These are phyloP conservation scores for Pleurotus giganteus DNA, from an alignment of 768 basidiomycete genomes.

Conservation along the genomic window DNA sequence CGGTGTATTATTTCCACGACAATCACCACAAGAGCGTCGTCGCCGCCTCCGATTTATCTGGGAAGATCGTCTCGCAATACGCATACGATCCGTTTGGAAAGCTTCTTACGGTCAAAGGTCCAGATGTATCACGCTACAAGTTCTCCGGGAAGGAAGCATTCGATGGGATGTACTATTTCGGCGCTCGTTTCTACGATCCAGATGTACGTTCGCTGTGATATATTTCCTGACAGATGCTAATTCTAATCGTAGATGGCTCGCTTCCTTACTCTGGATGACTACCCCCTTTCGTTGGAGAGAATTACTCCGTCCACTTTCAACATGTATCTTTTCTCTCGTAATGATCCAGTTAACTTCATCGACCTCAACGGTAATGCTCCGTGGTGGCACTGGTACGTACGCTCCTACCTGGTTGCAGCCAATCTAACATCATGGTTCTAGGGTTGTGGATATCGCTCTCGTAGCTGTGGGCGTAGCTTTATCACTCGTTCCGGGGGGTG, in stretches of 20 bases:
- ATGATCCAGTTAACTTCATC: slow-evolving; percentile 14
- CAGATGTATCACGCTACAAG: neutral
- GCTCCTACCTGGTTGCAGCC: neutral
- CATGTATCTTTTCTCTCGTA: slow-evolving; percentile 13
- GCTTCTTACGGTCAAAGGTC: neutral
- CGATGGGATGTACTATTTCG: slow-evolving; percentile 14
- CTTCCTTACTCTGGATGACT: neutral
- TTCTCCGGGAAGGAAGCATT: neutral
- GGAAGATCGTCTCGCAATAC: neutral
- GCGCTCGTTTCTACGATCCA: slow-evolving; percentile 11
- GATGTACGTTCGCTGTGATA: neutral
- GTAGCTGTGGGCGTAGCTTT: neutral
- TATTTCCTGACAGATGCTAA: neutral
- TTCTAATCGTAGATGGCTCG: neutral
- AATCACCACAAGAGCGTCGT: neutral
- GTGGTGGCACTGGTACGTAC: slow-evolving; percentile 14
- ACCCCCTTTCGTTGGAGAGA: neutral
- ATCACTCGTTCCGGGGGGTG: neutral
- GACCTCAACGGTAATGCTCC: slow-evolving; percentile 14
- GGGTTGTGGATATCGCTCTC: neutral
- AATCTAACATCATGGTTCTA: neutral
- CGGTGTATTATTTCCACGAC: neutral
- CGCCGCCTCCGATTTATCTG: neutral
- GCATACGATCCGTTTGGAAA: neutral
- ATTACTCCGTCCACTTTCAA: slow-evolving; percentile 12